phyloP scores from a whole-genome alignment of 2,329 filamentous ascomycete species.

The Arthroderma sp. region DNA sequence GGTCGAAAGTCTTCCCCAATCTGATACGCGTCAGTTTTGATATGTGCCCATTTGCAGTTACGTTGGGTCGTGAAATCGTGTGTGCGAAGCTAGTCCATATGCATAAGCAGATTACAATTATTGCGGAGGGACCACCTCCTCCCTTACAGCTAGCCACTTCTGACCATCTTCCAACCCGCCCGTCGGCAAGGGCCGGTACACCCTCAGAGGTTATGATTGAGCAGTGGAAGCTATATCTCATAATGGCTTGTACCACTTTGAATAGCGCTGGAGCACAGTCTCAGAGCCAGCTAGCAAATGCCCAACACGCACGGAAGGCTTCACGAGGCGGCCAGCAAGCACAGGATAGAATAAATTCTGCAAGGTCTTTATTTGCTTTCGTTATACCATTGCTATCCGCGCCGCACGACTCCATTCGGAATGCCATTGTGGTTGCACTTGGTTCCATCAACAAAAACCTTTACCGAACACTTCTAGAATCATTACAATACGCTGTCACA shows the following conservation, averaged over 20 bases:
- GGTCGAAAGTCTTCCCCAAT: conserved; percentile 97
- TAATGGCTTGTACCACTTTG: conserved; percentile 92
- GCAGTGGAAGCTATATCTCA: conserved; percentile 95
- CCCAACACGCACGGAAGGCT: conserved; percentile 67
- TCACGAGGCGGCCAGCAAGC: conserved; percentile 54
- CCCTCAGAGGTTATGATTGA: conserved; percentile 76
- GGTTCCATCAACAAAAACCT: conserved; percentile 92
- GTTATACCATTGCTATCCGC: conserved; percentile 77
- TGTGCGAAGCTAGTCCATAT: conserved; percentile 88
- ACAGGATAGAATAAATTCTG: conserved; percentile 73
- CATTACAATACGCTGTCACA: conserved; percentile 72
- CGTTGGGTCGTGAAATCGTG: conserved; percentile 78
- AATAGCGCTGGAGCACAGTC: conserved; percentile 61
- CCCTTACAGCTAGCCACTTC: conserved; percentile 18
- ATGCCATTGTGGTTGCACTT: conserved; percentile 80
- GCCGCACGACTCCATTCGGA: conserved; percentile 65
- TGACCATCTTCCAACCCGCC: conserved; percentile 25
- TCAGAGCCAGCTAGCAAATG: conserved; percentile 45
- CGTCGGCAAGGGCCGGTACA: conserved; percentile 34
- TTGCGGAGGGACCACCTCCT: conserved; percentile 51
- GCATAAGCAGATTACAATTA: conserved; percentile 66
- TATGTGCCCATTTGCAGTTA: conserved; percentile 80
- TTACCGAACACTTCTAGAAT: conserved; percentile 80
- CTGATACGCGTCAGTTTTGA: conserved; percentile 82
- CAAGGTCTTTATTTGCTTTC: conserved; percentile 77